A percentile compares a stretch with the other conserved stretches of the same genome.
These are phyloP conservation scores for Recurvomyces mirabilis DNA, from an alignment of 495 filamentous ascomycete genomes.

Conservation along the genomic window DNA sequence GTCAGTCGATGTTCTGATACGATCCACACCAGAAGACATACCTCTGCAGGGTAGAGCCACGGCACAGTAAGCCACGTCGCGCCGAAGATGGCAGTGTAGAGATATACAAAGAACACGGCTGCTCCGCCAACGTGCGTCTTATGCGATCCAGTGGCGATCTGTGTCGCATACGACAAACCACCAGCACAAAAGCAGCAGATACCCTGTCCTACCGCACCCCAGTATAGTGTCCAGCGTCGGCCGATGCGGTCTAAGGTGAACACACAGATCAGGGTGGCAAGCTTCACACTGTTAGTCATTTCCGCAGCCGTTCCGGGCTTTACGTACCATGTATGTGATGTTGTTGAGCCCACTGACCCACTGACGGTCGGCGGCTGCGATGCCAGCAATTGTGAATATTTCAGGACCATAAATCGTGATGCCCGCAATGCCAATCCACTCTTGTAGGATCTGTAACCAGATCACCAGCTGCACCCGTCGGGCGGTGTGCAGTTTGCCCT, in stretches of 20 bases:
- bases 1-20: too few relatives aligned
- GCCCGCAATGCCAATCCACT: constrained; percentile 53
- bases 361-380: constrained; percentile 40
- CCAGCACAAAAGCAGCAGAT: constrained; percentile 51
- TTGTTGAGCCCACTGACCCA: constrained; percentile 65
- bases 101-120: constrained; percentile 56
- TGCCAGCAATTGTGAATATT: constrained; percentile 59
- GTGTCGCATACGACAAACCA: constrained; percentile 42
- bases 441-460: constrained; percentile 63
- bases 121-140: constrained; percentile 45
- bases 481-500: constrained; percentile 52
- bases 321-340: constrained; percentile 45
- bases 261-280: constrained; percentile 52
- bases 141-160: constrained; percentile 34
- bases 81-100: constrained; percentile 58
- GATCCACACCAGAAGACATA: too few relatives aligned
- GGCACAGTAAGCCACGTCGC: constrained; percentile 59
- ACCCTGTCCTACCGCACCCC: constrained; percentile 53
- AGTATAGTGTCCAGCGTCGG: constrained; percentile 56
- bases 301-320: background rate
- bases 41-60: constrained; percentile 11
- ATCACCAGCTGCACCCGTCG: constrained; percentile 59
- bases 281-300: constrained; percentile 28
- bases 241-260: constrained; percentile 61
- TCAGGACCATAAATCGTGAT: constrained; percentile 50